phyloP scores from a whole-genome alignment of 1,139 yeast species.

The Nakaseomyces delphensis region DNA sequence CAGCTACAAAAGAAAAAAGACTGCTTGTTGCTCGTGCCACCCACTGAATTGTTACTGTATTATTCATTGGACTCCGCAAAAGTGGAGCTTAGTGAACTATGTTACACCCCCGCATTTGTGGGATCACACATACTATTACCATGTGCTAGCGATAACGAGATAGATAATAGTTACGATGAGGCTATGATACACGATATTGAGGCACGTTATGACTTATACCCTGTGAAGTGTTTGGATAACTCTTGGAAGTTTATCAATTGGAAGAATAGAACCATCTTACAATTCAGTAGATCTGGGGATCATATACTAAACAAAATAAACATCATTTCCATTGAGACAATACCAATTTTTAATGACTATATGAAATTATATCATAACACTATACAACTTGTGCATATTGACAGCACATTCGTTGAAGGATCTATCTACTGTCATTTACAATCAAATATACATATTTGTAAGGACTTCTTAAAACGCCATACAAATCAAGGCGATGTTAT shows the following conservation, averaged over 20 bases:
- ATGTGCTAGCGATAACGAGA: conserved; percentile 15
- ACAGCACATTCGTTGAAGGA: background rate
- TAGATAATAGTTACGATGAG: conserved; percentile 31
- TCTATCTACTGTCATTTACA: background rate
- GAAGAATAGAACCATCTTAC: conserved; percentile 44
- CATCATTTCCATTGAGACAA: conserved; percentile 39
- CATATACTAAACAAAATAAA: conserved; percentile 39
- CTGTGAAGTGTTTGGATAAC: conserved; percentile 37
- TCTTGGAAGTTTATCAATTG: conserved; percentile 45
- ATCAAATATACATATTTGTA: background rate
- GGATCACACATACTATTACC: conserved; percentile 56
- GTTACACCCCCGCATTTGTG: conserved; percentile 59
- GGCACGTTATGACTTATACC: background rate
- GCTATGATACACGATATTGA: conserved; percentile 30
- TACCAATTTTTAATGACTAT: conserved; percentile 40
- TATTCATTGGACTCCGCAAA: conserved; percentile 45
- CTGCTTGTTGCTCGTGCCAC: conserved; percentile 55
- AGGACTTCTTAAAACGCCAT: background rate
- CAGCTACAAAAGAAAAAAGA: conserved; percentile 37
- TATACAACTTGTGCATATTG: background rate
- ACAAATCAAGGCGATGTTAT: background rate
- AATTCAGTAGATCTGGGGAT: conserved; percentile 46
- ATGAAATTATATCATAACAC: conserved; percentile 1
- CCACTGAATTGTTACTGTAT: conserved; percentile 43
- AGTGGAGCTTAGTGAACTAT: conserved; percentile 44